Evolutionary conservation across 2,329 filamentous ascomycete species (phyloP), one percentile per base, ranked within the genome.

Genomic region (Sarocladiaceae sp.): DNA sequence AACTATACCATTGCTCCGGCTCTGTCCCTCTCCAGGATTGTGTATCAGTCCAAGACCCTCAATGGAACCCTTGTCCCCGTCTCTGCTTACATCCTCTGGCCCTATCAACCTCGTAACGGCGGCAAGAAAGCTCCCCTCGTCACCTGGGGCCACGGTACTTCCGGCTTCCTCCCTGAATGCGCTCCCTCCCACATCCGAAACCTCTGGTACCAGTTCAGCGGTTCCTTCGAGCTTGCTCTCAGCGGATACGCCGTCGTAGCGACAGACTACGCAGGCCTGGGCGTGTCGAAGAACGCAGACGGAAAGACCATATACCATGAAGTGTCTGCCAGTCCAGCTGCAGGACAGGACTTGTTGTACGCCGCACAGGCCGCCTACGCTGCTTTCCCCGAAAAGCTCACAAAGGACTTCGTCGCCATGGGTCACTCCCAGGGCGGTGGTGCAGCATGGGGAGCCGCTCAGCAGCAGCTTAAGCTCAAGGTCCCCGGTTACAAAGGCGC

Each of bases 81-180:
- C 7, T 73, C 71, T 1, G 73, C 64, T 2, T 74, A 64, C 52
- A 56, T 76, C 11, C 63, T 76, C 1, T 76, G 70, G 69, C 73
- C 72, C 0, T 76, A 52, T 23, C 37, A 41, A 7, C 35, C 46
- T 21, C 44, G 47, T 3, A 29, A 11, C 13, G n/a, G 39, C 13
- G 42, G 26, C 31, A 15, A 41, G 20, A 48, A 47, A 5, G 53
- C 52, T 3, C 64, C 61, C 1, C 49, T 65, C 6, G 62, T 72
- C 0, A 52, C 62, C 11, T 73, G 67, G 67, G 58, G 62, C 2
- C 70, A 73, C 47, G 69, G 69, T 3, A 69, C 69, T 2, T 64
- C 62, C 7, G 71, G 69, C 2, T 55, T 65, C 46, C 61, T 61
- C 21, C 55, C 59, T 4, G 54, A 63, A 12, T 60, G 59, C 20